phyloP scores from a whole-genome alignment of 1,284 basidiomycete species.

The Ganoderma lucidum region DNA sequence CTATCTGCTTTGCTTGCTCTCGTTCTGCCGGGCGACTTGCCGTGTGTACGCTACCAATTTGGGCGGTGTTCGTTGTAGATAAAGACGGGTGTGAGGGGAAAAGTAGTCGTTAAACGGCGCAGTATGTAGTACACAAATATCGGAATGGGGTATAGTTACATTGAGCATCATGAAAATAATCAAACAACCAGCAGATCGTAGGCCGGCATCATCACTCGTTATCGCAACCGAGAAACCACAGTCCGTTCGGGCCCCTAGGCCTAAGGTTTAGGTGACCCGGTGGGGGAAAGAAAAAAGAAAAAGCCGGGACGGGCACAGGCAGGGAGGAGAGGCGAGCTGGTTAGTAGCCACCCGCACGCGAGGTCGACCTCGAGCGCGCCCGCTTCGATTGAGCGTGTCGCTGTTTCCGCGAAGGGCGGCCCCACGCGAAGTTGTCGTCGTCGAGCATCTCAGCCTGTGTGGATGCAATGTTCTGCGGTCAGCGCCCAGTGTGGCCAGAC shows the following conservation, averaged over 20 bases:
- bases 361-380: conserved; percentile 1
- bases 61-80: neutral
- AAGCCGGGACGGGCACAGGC: neutral
- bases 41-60: neutral
- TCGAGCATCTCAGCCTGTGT: conserved; percentile 38
- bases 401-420: conserved; percentile 23
- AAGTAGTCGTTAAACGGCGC: neutral
- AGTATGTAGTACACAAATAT: conserved; percentile 3
- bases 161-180: neutral
- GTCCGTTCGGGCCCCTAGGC: neutral
- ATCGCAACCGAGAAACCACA: neutral
- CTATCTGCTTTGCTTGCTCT: neutral
- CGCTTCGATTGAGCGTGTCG: neutral
- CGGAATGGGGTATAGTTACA: conserved; percentile 3
- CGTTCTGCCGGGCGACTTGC: neutral
- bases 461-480: conserved; percentile 7
- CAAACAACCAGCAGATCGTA: neutral
- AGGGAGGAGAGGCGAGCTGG: neutral
- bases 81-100: neutral
- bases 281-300: neutral
- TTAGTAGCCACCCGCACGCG: neutral
- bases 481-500: conserved; percentile 5
- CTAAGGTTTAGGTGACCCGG: neutral
- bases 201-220: neutral
- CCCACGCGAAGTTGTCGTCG: conserved; percentile 39